Evolutionary conservation across 208 protist species (phyloP).

Genomic region (Trypanosomatidae sp.): DNA sequence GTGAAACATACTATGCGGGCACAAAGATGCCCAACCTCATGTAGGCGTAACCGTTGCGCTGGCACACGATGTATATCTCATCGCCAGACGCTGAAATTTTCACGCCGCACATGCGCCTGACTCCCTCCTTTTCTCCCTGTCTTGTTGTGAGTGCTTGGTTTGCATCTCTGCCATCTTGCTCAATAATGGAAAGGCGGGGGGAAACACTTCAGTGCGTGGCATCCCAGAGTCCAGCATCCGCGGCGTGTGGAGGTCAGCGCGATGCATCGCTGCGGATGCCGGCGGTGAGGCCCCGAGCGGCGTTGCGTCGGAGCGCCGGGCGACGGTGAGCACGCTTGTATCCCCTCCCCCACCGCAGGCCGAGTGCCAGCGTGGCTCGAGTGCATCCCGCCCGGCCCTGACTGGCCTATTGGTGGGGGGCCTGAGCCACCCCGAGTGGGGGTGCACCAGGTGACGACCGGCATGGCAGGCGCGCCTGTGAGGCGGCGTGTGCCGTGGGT

Average conservation of each 20-base stretch:
- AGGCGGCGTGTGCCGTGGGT: neutral
- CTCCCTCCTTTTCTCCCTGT: neutral
- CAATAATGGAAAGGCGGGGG: neutral
- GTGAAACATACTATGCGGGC: neutral
- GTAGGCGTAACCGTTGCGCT: neutral
- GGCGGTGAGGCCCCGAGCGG: neutral
- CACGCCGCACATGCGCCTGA: neutral
- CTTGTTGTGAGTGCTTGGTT: neutral
- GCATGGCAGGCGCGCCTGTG: neutral
- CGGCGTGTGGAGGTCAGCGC: neutral
- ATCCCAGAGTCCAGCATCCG: neutral
- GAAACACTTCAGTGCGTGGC: neutral
- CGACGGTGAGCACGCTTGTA: neutral
- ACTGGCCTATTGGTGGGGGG: neutral
- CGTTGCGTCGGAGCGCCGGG: neutral
- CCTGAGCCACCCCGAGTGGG: neutral
- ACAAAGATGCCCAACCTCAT: neutral
- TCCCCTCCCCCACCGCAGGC: neutral
- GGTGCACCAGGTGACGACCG: neutral
- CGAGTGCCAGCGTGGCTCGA: neutral
- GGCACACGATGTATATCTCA: neutral
- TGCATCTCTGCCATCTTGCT: neutral
- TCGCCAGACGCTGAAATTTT: neutral
- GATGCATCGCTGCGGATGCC: neutral
- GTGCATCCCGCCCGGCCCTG: neutral